Conservation (phyloP, 1,284 basidiomycete genomes). For the Afroboletus lepidellus region DNA sequence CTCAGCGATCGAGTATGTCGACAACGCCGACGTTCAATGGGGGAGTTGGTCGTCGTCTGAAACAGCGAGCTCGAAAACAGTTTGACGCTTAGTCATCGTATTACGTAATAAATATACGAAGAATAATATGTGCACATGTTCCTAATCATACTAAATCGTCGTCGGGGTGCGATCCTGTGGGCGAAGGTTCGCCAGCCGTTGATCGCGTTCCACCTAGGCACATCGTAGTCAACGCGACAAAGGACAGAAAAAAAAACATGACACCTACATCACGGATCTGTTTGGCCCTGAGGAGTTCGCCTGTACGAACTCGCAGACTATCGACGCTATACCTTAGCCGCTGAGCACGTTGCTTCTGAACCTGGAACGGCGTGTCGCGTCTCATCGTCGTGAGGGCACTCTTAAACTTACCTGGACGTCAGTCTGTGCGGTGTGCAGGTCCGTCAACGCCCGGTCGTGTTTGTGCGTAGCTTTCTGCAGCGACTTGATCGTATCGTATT, state of each 20-base stretch:
- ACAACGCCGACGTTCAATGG: constrained; percentile 6
- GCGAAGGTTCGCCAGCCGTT: constrained; percentile 19
- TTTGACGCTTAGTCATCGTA: constrained; percentile 30
- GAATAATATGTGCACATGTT: too few relatives aligned
- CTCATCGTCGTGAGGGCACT: background rate
- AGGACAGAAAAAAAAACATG: background rate
- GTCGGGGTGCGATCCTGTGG: background rate
- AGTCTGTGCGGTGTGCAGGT: constrained; percentile 43
- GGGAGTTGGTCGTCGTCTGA: constrained; percentile 25
- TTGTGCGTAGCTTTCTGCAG: constrained; percentile 49
- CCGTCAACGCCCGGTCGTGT: constrained; percentile 47
- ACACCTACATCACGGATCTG: constrained; percentile 29
- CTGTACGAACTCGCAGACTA: constrained; percentile 7
- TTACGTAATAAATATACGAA: background rate
- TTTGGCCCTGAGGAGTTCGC: constrained; percentile 22
- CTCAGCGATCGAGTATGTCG: constrained; percentile 10
- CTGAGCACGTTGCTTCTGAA: constrained; percentile 18
- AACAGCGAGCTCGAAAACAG: constrained; percentile 22
- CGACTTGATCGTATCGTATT: constrained; percentile 43
- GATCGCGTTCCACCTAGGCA: constrained; percentile 20
- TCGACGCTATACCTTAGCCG: constrained; percentile 13
- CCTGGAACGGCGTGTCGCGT: constrained; percentile 10
- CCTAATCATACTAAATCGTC: background rate
- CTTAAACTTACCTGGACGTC: constrained; percentile 42
- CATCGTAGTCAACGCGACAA: background rate